These are phyloP conservation scores for Cystobasidium pallidum DNA, from an alignment of 1,284 basidiomycete genomes.

Conservation along the genomic window DNA sequence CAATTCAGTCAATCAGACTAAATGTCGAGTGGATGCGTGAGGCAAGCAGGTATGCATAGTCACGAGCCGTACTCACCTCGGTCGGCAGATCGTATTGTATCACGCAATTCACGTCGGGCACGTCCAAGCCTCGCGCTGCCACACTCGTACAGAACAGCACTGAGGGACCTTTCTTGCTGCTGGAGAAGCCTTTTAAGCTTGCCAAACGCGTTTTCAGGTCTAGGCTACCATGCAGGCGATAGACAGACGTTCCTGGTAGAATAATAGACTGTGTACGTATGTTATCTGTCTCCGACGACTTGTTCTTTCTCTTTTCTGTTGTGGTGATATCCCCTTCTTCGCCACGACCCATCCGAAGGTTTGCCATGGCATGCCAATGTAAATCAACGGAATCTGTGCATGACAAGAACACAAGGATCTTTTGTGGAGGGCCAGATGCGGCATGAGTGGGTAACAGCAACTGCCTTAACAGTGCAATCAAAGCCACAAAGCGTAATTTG, in stretches of 20 bases:
- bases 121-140: constrained; percentile 94
- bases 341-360: constrained; percentile 69
- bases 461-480: constrained; percentile 79
- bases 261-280: constrained; percentile 50
- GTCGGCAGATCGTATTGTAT: constrained; percentile 97
- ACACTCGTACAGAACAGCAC: constrained; percentile 94
- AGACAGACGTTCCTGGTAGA: constrained; percentile 79
- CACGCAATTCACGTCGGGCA: constrained; percentile 91
- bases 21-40: no score
- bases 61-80: constrained; percentile 60
- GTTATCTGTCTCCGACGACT: constrained; percentile 49
- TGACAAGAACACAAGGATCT: constrained; percentile 91
- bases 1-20: not conserved
- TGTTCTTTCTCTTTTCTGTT: constrained; percentile 49
- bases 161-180: constrained; percentile 56
- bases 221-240: constrained; percentile 92
- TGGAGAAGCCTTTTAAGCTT: constrained; percentile 79
- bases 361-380: constrained; percentile 86
- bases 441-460: constrained; percentile 60
- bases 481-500: constrained; percentile 87
- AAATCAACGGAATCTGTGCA: constrained; percentile 98
- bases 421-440: constrained; percentile 59
- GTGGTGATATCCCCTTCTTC: constrained; percentile 36
- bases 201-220: constrained; percentile 78
- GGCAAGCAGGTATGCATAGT: no score